Percentiles rank a stretch among this genome's conserved stretches.
Conservation (phyloP, 2,329 filamentous ascomycete species). For the Colletotrichum spinosum region DNA sequence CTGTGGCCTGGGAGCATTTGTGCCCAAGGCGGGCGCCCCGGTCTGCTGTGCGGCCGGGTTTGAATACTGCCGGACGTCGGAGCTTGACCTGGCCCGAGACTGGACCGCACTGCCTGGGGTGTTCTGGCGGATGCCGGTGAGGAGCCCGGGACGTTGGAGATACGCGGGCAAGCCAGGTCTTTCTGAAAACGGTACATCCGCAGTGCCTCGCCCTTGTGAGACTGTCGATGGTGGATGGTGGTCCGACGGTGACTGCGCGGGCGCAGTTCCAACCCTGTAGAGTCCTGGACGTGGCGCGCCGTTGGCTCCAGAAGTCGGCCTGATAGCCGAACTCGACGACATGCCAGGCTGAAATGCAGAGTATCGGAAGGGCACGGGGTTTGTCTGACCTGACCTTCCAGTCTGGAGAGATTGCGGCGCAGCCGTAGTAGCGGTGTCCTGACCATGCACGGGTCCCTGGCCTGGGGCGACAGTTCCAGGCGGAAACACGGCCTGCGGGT, state of each 20-base stretch:
- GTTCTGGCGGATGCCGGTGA: neutral
- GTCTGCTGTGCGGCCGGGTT: neutral
- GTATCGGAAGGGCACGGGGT: neutral
- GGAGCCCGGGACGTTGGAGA: slow-evolving; percentile 13
- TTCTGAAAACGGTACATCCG: neutral
- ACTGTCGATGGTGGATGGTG: neutral
- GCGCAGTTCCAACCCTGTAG: slow-evolving; percentile 27
- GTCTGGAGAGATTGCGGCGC: too few species aligned
- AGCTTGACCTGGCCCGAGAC: slow-evolving; percentile 4
- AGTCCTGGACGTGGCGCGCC: neutral
- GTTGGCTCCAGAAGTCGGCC: neutral
- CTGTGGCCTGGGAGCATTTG: neutral
- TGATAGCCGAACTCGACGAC: neutral
- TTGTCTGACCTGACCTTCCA: neutral
- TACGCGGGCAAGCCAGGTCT: slow-evolving; percentile 5
- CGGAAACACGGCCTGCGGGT: slow-evolving; percentile 1
- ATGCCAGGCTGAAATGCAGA: slow-evolving; percentile 14
- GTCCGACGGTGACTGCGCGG: neutral
- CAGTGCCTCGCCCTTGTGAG: neutral
- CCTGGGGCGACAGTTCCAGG: neutral
- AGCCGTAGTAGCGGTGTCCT: too few species aligned
- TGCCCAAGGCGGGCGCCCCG: neutral
- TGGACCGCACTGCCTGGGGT: neutral
- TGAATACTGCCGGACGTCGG: slow-evolving; percentile 1
- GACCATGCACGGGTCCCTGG: too few species aligned